phyloP scores from a whole-genome alignment of 2,329 filamentous ascomycete genomes.

The Pseudogymnoascus sp. region DNA sequence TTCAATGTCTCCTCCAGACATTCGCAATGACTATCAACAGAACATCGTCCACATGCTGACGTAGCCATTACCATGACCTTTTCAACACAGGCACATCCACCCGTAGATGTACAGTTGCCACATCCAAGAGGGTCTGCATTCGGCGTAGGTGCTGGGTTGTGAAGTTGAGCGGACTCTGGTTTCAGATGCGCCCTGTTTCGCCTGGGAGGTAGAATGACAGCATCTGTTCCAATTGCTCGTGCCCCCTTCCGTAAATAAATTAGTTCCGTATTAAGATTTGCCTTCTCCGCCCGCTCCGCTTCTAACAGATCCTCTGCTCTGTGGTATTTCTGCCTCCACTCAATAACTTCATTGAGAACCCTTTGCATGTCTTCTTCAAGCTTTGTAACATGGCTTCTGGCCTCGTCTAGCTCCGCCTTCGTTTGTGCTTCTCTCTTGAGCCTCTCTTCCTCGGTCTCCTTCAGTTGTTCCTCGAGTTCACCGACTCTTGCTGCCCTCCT shows the following conservation, averaged over 20 bases:
- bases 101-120: constrained; percentile 45
- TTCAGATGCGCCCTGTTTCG: constrained; percentile 12
- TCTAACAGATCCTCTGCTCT: constrained; percentile 27
- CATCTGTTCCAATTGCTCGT: constrained; percentile 28
- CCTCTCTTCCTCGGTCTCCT: constrained; percentile 49
- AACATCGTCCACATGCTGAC: constrained; percentile 58
- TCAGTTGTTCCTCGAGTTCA: constrained; percentile 60
- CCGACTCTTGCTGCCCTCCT: constrained; percentile 76
- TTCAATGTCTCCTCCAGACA: constrained; percentile 41
- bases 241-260: constrained; percentile 26
- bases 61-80: constrained; percentile 45
- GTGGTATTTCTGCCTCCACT: constrained; percentile 27
- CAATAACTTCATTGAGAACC: constrained; percentile 36
- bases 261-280: constrained; percentile 34
- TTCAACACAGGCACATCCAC: constrained; percentile 51
- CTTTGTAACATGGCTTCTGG: constrained; percentile 41
- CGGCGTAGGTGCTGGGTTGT: constrained; percentile 15
- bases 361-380: constrained; percentile 61
- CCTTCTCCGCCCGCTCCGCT: constrained; percentile 33
- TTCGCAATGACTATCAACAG: constrained; percentile 52
- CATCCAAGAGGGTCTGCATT: constrained; percentile 34
- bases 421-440: constrained; percentile 50
- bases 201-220: constrained; percentile 32
- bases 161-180: constrained; percentile 15
- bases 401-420: constrained; percentile 22